Percentiles rank a stretch among this genome's conserved stretches.
Conservation (phyloP, 2,329 filamentous ascomycete species). For the Phaeosphaeriaceae sp. region DNA sequence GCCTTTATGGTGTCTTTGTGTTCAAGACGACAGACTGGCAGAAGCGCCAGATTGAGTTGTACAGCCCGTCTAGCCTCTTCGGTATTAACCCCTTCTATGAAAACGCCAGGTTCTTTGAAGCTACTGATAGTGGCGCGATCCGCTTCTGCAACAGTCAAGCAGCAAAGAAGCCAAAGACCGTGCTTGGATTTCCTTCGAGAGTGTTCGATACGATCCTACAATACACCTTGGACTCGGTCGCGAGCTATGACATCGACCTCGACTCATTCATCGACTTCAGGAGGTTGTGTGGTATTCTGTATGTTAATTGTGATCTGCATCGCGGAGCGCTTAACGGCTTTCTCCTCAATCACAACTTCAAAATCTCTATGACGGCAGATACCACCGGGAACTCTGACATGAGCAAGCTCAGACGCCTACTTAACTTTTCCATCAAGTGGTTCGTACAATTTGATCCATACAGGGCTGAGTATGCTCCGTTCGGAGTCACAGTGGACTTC, state of each 20-base stretch:
- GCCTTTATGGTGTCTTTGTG: background rate
- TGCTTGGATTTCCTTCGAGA: background rate
- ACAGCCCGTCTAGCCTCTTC: no score
- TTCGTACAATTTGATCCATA: background rate
- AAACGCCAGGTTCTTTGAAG: background rate
- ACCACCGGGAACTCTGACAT: background rate
- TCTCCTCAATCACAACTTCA: background rate
- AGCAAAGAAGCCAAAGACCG: background rate
- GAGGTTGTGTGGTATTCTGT: background rate
- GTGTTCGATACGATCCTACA: background rate
- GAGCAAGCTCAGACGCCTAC: background rate
- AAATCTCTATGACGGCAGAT: background rate
- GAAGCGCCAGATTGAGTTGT: background rate
- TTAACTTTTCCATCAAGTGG: background rate
- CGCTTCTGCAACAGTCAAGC: background rate
- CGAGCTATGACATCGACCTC: background rate
- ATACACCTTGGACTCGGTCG: background rate
- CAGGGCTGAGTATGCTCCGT: background rate
- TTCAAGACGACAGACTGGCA: background rate
- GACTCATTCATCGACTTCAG: background rate
- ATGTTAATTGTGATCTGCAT: background rate
- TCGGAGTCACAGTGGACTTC: background rate
- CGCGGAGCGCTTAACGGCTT: background rate
- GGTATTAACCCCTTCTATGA: background rate
- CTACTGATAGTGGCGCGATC: background rate